Evolutionary conservation across 345 rosid species (phyloP), one percentile per base, ranked within the genome.

Genomic region (Populus tremula): DNA sequence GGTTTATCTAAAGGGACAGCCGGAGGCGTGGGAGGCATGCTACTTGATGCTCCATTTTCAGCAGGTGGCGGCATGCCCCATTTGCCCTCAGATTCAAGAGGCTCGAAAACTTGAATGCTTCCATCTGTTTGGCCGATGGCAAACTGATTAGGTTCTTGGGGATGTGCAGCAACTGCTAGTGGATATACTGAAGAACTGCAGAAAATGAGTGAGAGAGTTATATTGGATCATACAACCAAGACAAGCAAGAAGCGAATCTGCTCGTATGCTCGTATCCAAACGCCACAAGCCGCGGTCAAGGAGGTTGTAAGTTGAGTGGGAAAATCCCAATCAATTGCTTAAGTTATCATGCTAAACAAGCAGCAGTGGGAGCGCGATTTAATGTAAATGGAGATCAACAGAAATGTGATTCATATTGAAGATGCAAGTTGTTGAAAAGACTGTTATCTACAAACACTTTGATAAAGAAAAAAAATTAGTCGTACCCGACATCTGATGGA

Each of bases 121-220:
- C 96, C 98, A 79, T 91, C 91, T 0, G 89, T 82, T 38, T 91
- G 84, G 56, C 97, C 97, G 61, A 90, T 81, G 0, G 93, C 92
- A 47, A 90, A 79, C 70, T 90, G 96, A 71, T 89, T 89, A 25
- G 92, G 88, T 69, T 93, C 94, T 69, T 86, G 92, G 4, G 96
- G 94, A 56, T 91, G 94, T 70, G 96, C 82, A 5, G 97, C 86
- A 53, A 89, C 83, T 38, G 88, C 94, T 5, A 88, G 65, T 0
- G 94, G 96, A 72, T 84, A 80, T 69, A 78, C 65, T 9, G 76
- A 75, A 29, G 74, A 73, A 17, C 82, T 73, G 77, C 39, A 67
- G 53, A 21, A 54, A 67, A 73, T 29, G 66, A 54, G 56, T 16
- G 18, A 54, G 25, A 50, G 59, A 21, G 62, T 7, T 54, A 21